Percentiles rank a stretch among this genome's conserved stretches.
phyloP scores from a whole-genome alignment of 2,329 filamentous ascomycete genomes.

The Zasmidium angulare region DNA sequence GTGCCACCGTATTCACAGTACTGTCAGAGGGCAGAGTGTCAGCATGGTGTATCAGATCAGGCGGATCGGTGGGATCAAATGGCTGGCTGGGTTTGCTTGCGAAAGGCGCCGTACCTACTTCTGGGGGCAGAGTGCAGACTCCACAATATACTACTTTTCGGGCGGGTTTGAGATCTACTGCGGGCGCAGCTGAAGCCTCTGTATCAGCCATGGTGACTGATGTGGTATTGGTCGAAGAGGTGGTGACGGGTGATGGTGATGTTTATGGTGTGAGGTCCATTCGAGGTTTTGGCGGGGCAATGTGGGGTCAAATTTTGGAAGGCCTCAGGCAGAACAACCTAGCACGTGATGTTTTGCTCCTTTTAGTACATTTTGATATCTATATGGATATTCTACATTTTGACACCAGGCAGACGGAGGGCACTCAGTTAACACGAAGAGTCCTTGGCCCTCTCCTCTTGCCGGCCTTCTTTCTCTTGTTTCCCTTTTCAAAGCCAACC shows the following conservation, averaged over 20 bases:
- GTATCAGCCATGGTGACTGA: constrained; percentile 33
- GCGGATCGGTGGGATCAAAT: no score
- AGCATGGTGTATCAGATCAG: no score
- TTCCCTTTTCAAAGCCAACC: constrained; percentile 70
- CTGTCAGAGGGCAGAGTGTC: constrained; percentile 47
- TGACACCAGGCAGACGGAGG: not conserved
- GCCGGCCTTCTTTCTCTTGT: constrained; percentile 76
- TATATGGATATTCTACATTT: constrained; percentile 6
- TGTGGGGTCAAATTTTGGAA: not conserved
- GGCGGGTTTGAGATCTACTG: constrained; percentile 39
- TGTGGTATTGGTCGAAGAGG: not conserved
- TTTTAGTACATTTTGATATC: constrained; percentile 1
- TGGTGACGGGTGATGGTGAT: not conserved
- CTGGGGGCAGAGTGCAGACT: constrained; percentile 65
- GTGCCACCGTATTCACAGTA: constrained; percentile 99
- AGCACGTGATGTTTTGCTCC: not conserved
- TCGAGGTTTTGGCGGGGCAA: constrained; percentile 6
- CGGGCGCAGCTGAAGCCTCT: constrained; percentile 19
- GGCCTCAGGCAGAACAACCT: not conserved
- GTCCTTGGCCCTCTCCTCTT: constrained; percentile 73
- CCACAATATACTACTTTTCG: constrained; percentile 62
- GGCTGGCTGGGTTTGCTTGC: not conserved
- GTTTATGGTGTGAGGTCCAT: constrained; percentile 1
- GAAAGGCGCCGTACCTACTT: constrained; percentile 55
- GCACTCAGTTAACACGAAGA: constrained; percentile 61